phyloP scores from a whole-genome alignment of 2,329 filamentous ascomycete species.

The Fusarium napiforme region DNA sequence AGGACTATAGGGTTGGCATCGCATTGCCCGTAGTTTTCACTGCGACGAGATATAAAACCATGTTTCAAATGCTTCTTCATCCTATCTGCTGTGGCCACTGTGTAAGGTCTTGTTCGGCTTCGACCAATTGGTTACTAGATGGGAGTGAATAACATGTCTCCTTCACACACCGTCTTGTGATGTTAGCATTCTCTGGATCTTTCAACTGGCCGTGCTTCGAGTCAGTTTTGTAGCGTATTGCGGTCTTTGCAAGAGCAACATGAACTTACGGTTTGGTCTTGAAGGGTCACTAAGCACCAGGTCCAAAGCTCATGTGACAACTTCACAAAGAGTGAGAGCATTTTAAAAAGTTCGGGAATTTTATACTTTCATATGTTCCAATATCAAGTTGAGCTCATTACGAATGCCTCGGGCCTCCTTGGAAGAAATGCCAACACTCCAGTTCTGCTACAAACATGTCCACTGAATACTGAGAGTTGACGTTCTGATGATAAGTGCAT shows the following conservation, averaged over 20 bases:
- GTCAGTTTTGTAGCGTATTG: background rate
- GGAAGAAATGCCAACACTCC: background rate
- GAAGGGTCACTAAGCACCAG: background rate
- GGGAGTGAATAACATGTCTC: no score
- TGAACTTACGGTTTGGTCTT: background rate
- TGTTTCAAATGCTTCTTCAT: background rate
- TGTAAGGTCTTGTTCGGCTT: background rate
- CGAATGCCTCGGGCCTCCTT: background rate
- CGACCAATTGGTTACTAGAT: background rate
- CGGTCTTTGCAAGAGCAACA: background rate
- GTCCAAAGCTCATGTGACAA: background rate
- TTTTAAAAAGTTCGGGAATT: accelerated
- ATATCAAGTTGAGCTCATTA: background rate
- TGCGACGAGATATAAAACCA: background rate
- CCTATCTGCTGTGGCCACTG: background rate
- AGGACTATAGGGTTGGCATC: background rate
- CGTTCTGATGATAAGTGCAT: background rate
- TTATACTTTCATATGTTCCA: background rate
- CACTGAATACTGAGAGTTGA: background rate
- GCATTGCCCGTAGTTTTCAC: background rate
- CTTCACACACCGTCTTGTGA: background rate
- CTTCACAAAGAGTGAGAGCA: background rate
- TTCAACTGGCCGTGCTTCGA: background rate
- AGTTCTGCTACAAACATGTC: background rate
- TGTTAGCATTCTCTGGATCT: background rate